Percentiles rank a stretch among this genome's conserved stretches.
Conservation (phyloP, 2,329 filamentous ascomycete species). For the Amylocarpus encephaloides region DNA sequence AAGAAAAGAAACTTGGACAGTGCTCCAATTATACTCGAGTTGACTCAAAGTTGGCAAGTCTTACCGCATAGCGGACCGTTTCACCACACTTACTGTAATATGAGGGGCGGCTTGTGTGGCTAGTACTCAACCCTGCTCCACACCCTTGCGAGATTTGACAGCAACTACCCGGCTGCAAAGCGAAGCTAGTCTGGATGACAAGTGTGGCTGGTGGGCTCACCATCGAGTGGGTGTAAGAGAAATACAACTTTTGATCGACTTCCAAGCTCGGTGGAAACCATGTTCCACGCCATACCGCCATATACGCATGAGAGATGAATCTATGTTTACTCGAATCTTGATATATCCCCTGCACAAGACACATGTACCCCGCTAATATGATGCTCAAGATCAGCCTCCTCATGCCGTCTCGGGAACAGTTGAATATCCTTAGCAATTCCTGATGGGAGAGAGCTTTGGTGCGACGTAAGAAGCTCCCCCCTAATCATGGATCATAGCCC, state of each 20-base stretch:
- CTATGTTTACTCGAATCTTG: conserved; percentile 10
- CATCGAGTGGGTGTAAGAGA: background rate
- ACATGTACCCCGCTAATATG: background rate
- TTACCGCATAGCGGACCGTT: no score
- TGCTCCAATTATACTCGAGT: background rate
- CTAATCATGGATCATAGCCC: conserved; percentile 5
- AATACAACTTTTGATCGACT: no score
- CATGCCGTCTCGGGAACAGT: conserved; percentile 1
- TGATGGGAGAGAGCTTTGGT: background rate
- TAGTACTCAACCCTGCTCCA: no score
- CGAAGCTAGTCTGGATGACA: background rate
- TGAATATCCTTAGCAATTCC: background rate
- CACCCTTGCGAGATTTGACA: background rate
- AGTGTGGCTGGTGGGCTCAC: background rate
- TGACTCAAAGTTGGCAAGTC: background rate
- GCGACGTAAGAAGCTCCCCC: conserved; percentile 9
- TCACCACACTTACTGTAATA: no score
- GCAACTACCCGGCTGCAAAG: background rate
- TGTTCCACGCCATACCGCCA: background rate
- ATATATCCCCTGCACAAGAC: conserved; percentile 13
- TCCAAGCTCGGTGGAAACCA: background rate
- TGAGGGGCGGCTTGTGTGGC: no score
- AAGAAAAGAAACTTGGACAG: no score
- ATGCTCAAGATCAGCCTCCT: conserved; percentile 2
- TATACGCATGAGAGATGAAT: background rate